Conservation (phyloP, 1,284 basidiomycete genomes). For the Ustilago vetiveriae region DNA sequence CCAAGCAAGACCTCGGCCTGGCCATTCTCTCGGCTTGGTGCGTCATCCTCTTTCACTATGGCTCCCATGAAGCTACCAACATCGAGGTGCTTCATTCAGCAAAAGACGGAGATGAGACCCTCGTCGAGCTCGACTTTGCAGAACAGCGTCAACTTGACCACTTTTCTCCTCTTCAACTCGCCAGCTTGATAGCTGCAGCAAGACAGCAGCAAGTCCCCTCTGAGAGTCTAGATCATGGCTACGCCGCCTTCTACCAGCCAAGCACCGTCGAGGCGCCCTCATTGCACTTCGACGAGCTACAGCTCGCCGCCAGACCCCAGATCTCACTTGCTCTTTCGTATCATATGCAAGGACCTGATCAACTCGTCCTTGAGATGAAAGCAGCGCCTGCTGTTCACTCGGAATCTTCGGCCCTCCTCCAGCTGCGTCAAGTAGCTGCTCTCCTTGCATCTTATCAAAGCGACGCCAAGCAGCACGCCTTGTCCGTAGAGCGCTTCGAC, state of each 20-base stretch:
- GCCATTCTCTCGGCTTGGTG: constrained; percentile 42
- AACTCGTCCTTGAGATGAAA: constrained; percentile 29
- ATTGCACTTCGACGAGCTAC: constrained; percentile 15
- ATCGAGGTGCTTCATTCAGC: constrained; percentile 26
- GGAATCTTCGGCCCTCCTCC: constrained; percentile 40
- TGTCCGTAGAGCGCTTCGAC: constrained; percentile 35
- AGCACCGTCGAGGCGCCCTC: background rate
- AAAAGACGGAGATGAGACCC: constrained; percentile 6
- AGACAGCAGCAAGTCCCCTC: constrained; percentile 1
- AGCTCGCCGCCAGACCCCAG: constrained; percentile 17
- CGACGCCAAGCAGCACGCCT: constrained; percentile 31
- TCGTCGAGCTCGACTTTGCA: constrained; percentile 43
- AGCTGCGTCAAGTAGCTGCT: constrained; percentile 45
- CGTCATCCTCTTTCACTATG: constrained; percentile 41
- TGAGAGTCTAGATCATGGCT: constrained; percentile 23
- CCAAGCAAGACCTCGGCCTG: constrained; percentile 20
- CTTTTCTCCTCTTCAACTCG: constrained; percentile 14
- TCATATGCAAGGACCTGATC: background rate
- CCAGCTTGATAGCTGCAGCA: constrained; percentile 9
- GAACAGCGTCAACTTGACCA: constrained; percentile 11
- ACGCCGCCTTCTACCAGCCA: constrained; percentile 30
- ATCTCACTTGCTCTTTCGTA: constrained; percentile 37
- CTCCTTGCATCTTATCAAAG: constrained; percentile 36
- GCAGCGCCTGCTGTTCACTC: constrained; percentile 50
- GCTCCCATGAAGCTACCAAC: constrained; percentile 43